Evolutionary conservation across 371 early-diverging fungal genomes (phyloP), one percentile per base, ranked within the genome.

Genomic region (Saksenaea vasiformis): DNA sequence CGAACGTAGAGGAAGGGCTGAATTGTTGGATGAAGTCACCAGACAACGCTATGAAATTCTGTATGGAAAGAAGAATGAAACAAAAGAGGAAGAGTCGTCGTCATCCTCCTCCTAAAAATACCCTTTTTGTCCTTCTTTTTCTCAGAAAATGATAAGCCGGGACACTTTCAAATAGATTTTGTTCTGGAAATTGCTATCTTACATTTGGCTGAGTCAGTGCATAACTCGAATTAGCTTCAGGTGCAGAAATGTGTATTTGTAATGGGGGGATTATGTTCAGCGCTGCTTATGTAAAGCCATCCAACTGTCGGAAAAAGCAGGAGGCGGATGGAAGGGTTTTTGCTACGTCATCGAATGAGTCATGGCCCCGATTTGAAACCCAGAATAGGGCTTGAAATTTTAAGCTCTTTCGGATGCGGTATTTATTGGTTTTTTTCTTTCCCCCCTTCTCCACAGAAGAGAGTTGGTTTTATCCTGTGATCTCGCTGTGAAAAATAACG

Each of bases 1-100:
- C 65, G 83, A 83, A 60, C 80, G 83, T 57, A 74, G 83, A 62
- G 83, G 83, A 41, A 71, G 83, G 58, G 76, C 76, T 41, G 68
- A 76, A 19, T 64, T 72, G 43, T 68, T 83, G 22, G 83, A 79
- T 35, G 74, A 71, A 44, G 68, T 73, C 4, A 78, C 77, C 5
- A 76, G 75, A 57, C 71, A 68, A 60, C 61, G 80, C 39, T 83
- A 79, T 35, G 78, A 83, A 37, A 15, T 79, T 4, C 54, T 83
- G 55, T 79, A 83, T 43, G 83, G 80, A 28, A 58, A 67, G 39
- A 61, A 66, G 24, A 22, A 57, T 5, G 65, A 65, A 28, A 55
- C 66, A 51, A 31, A 61, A 15, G 5, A 15, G 17, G 61, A 47
- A 24, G 28, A 53, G 17, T 22, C 51, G 10, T 47, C 51, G 10